Evolutionary conservation across 148 eudicot genomes (phyloP), one percentile per base, ranked within the genome.

Genomic region (Agrostemma githago): DNA sequence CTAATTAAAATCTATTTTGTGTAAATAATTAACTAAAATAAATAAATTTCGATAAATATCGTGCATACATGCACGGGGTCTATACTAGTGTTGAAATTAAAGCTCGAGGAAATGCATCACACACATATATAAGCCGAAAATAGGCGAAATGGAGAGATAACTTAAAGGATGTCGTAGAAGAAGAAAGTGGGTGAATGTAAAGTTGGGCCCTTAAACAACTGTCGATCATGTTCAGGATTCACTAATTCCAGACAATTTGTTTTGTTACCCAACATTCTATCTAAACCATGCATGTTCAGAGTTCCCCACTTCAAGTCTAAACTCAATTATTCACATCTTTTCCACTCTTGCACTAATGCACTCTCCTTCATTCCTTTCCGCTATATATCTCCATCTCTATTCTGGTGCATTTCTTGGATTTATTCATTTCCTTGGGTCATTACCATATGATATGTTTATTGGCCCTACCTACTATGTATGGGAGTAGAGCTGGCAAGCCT

Each of bases 251-350:
- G 66, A 62, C 66, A 62, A 34, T 62, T 65, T 39, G 44, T 65
- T 65, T 65, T 65, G 69, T 39, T 65, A 46, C 46, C 46, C 20
- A 65, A 65, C 69, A 65, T 65, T 65, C 69, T 40, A 6, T 65
- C 46, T 39, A 39, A 65, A 39, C 21, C 44, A 12, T 14, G 69
- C 69, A 65, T 65, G 69, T 65, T 65, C 69, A 65, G 15, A 41
- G 10, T 65, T 65, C 69, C 69, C 69, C 20, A 65, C 69, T 14
- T 16, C 16, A 26, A 26, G 34, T 40, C 39, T 8, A 26, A 26
- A 26, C 9, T 39, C 69, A 65, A 65, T 65, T 38, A 65, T 65
- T 39, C 43, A 64, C n/a, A 11, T 5, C 11, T 7, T 64, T 64
- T 43, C 68, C 8, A 64, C 68, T 37, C 38, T 64, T 64, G n/a